phyloP scores from a whole-genome alignment of 2,329 filamentous ascomycete genomes.

The Fusarium concolor region DNA sequence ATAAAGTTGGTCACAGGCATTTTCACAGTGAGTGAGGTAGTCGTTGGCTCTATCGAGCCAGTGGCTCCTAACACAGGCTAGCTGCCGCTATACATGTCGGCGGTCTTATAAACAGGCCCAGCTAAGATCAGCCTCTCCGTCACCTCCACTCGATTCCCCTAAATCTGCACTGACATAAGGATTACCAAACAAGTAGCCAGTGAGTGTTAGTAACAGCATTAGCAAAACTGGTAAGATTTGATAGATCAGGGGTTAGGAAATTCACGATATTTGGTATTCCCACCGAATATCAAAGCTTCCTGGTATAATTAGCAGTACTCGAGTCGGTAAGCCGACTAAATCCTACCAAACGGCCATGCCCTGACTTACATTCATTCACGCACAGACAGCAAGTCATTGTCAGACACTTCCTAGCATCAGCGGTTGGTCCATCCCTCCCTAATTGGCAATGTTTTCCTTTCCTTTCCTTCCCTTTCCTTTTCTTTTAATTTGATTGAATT shows the following conservation, averaged over 20 bases:
- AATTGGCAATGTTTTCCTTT: constrained; percentile 9
- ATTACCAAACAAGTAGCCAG: neutral
- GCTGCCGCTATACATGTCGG: constrained; percentile 37
- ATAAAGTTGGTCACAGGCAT: constrained; percentile 8
- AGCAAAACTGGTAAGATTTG: constrained; percentile 12
- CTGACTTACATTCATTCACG: constrained; percentile 1
- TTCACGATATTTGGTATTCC: constrained; percentile 18
- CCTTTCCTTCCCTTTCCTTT: too few species aligned
- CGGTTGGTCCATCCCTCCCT: constrained; percentile 4
- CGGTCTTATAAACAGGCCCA: constrained; percentile 20
- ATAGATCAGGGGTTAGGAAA: constrained; percentile 14
- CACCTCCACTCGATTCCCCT: constrained; percentile 18
- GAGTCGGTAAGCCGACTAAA: neutral
- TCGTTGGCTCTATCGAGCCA: constrained; percentile 13
- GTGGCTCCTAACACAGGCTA: constrained; percentile 38
- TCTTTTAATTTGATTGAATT: too few species aligned
- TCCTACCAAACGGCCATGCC: neutral
- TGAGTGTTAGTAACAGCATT: neutral
- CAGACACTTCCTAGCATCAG: neutral
- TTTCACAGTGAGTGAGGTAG: neutral
- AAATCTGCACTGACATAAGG: constrained; percentile 9
- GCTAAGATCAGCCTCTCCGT: constrained; percentile 23
- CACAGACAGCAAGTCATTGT: constrained; percentile 18
- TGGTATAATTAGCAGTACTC: neutral
- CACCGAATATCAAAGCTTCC: constrained; percentile 1